phyloP scores from a whole-genome alignment of 352 stramenopile genomes.

The Bremia lactucae region DNA sequence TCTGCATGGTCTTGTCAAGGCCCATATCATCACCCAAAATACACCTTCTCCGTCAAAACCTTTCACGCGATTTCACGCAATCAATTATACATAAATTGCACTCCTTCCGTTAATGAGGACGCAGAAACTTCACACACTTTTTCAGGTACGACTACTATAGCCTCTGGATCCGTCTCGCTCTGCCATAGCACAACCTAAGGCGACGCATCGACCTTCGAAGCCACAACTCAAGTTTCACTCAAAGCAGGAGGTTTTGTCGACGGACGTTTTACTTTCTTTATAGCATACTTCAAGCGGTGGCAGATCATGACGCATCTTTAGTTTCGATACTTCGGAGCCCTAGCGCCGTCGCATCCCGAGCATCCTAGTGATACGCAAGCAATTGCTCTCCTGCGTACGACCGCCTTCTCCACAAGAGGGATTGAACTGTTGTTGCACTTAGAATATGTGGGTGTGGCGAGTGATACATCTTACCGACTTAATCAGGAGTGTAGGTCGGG shows the following conservation, averaged over 20 bases:
- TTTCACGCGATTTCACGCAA: too few relatives aligned
- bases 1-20: too few relatives aligned
- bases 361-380: conserved; percentile 71
- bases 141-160: conserved; percentile 72
- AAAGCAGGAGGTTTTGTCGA: conserved; percentile 16
- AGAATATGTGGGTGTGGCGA: too few relatives aligned
- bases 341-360: conserved; percentile 65
- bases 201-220: too few relatives aligned
- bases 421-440: too few relatives aligned
- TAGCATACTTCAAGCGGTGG: conserved; percentile 52
- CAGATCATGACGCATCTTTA: conserved; percentile 53
- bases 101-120: conserved; percentile 92
- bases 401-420: too few relatives aligned
- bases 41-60: too few relatives aligned
- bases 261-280: conserved; percentile 34
- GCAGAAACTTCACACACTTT: conserved; percentile 91
- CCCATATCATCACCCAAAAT: too few relatives aligned
- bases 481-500: too few relatives aligned
- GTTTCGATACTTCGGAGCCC: conserved; percentile 30
- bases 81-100: conserved; percentile 98
- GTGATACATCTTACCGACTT: too few relatives aligned
- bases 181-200: conserved; percentile 78
- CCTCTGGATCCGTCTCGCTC: conserved; percentile 44
- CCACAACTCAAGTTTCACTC: conserved; percentile 12
- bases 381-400: too few relatives aligned